Evolutionary conservation across 805 yeast genomes (phyloP), one percentile per base, ranked within the genome.

Genomic region (Candida arabinofermentans): DNA sequence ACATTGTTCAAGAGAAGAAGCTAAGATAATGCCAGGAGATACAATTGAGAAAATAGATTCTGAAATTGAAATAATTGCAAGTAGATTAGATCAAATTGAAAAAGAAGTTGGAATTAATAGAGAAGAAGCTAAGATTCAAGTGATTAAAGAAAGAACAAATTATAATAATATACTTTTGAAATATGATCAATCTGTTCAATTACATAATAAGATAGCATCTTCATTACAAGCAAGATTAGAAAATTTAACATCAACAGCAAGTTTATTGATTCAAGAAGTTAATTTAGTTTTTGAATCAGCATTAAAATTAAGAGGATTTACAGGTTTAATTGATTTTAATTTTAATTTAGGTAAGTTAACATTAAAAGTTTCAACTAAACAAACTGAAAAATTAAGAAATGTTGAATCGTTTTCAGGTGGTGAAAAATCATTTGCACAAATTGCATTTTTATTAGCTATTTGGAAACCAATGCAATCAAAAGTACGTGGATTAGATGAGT

Each of bases 391-490:
- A 22, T 69, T 76, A 24, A 71, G 96, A 50, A 78, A 82, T 29
- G 87, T 87, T 3, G 86, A 81, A 49, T 83, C 96, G 0, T 71
- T 91, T 21, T 88, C 96, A 1, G 99, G 99, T 27, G 99, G 99
- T 35, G 99, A 93, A 59, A 90, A 90, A 58, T 88, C 97, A 0
- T 91, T 84, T 61, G 81, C 96, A 0, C 99, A 95, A 60, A 81
- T 91, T 48, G 86, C 97, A 0, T 72, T 93, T 43, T 64, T 93
- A 35, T 69, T 91, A 45, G 83, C 97, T 0, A 84, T 95, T 23
- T 93, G 99, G 99, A 79, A 80, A 49, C 83, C 87, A 22, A 90
- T 93, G 96, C 79, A 83, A 46, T 83, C 95, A 0, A 77, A 86
- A 42, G 75, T 93, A 16, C 77, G 95, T 45, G 97, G 97, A 0